Percentiles rank a stretch among this genome's conserved stretches.
Conservation (phyloP, 345 rosid species). For the Populus euphratica region DNA sequence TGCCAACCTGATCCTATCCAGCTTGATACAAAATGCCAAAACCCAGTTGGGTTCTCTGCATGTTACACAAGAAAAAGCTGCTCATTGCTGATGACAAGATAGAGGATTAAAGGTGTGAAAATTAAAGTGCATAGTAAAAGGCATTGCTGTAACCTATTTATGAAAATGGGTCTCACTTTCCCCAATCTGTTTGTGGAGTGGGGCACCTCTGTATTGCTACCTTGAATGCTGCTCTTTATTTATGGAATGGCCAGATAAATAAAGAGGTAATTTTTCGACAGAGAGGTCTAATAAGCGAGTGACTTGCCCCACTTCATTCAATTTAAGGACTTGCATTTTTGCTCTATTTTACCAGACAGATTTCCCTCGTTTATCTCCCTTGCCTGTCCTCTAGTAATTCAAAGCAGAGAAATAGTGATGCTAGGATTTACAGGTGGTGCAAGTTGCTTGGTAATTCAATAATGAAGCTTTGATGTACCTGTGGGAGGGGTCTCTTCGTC, state of each 20-base stretch:
- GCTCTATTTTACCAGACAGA: constrained; percentile 18
- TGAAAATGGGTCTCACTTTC: constrained; percentile 8
- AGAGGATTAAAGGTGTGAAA: constrained; percentile 31
- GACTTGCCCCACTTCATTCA: constrained; percentile 13
- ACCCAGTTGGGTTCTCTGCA: constrained; percentile 21
- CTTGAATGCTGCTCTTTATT: constrained; percentile 43
- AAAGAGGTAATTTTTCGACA: constrained; percentile 19
- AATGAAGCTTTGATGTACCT: constrained; percentile 33
- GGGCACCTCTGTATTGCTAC: constrained; percentile 27
- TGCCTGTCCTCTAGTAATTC: constrained; percentile 46
- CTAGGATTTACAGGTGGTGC: constrained; percentile 46
- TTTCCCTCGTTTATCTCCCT: constrained; percentile 41
- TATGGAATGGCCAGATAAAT: constrained; percentile 32
- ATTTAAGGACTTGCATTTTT: constrained; percentile 6
- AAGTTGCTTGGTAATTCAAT: constrained; percentile 37
- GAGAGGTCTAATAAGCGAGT: constrained; percentile 7
- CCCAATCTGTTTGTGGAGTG: constrained; percentile 34
- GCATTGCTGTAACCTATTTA: constrained; percentile 32
- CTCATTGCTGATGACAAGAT: constrained; percentile 22
- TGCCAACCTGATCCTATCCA: constrained; percentile 17
- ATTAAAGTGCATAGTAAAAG: constrained; percentile 32
- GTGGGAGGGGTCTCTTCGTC: constrained; percentile 16
- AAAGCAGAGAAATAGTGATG: constrained; percentile 43
- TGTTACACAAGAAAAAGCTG: constrained; percentile 27
- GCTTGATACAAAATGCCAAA: constrained; percentile 30